phyloP scores from a whole-genome alignment of 208 protist genomes.

The Trichomonas tenax region DNA sequence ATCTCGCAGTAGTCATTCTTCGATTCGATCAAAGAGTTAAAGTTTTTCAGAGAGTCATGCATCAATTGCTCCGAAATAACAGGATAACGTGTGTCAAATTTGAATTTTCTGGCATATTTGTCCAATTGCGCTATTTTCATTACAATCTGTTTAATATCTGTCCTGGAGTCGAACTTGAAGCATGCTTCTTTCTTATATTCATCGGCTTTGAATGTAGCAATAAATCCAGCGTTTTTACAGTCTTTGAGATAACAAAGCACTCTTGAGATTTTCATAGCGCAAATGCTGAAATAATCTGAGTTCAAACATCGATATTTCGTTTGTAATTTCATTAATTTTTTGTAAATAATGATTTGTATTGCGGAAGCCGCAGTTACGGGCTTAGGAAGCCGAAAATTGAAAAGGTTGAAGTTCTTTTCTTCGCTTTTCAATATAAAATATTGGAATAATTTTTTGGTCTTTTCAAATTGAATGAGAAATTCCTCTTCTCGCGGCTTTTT shows the following conservation, averaged over 20 bases:
- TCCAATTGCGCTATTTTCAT: background rate
- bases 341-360: background rate
- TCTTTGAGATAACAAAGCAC: background rate
- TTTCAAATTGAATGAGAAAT: background rate
- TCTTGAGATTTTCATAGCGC: background rate
- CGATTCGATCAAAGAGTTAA: background rate
- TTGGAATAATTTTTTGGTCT: background rate
- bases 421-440: background rate
- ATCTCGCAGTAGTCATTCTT: background rate
- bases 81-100: background rate
- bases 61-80: background rate
- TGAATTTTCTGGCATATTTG: background rate
- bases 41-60: background rate
- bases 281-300: background rate
- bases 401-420: background rate
- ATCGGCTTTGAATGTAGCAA: background rate
- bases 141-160: background rate
- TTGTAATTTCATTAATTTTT: background rate
- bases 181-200: background rate
- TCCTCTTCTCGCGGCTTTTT: background rate
- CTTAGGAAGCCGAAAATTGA: background rate
- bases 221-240: background rate
- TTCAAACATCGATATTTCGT: background rate
- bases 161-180: background rate
- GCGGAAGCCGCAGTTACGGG: background rate